Percentiles rank a stretch among this genome's conserved stretches.
Conservation (phyloP, 1,139 yeast genomes). For the Diutina rugosa region DNA sequence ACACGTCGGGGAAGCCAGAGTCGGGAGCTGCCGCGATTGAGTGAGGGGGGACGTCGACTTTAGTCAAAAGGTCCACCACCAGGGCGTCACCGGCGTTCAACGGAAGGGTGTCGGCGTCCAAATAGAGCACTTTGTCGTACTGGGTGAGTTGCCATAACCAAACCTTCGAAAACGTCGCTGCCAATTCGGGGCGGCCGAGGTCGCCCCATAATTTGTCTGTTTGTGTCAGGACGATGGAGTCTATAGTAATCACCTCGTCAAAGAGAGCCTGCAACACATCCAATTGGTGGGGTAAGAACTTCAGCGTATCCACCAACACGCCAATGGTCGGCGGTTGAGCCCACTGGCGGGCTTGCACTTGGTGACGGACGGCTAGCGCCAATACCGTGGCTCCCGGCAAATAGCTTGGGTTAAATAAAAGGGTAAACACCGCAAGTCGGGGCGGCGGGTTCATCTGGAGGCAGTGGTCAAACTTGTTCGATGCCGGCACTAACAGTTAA, state of each 20-base stretch:
- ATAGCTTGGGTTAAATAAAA: slow-evolving; percentile 53
- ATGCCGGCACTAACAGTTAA: background rate
- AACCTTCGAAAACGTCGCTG: slow-evolving; percentile 59
- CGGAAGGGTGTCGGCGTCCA: slow-evolving; percentile 79
- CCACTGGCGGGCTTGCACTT: background rate
- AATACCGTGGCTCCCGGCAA: slow-evolving; percentile 68
- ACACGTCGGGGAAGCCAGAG: slow-evolving; percentile 91
- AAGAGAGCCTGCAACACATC: slow-evolving; percentile 14
- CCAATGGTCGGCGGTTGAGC: slow-evolving; percentile 13
- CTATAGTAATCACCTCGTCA: slow-evolving; percentile 17
- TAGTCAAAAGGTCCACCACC: slow-evolving; percentile 15
- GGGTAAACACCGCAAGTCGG: slow-evolving; percentile 18
- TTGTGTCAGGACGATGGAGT: slow-evolving; percentile 15
- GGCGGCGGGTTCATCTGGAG: background rate
- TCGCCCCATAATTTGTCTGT: slow-evolving; percentile 12
- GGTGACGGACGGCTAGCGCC: slow-evolving; percentile 22
- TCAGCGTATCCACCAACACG: slow-evolving; percentile 21
- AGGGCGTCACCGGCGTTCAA: slow-evolving; percentile 24
- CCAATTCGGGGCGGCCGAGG: slow-evolving; percentile 64
- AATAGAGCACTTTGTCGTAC: slow-evolving; percentile 52
- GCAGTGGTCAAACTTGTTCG: background rate
- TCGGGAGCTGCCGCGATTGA: slow-evolving; percentile 75
- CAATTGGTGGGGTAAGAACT: slow-evolving; percentile 17
- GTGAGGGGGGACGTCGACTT: slow-evolving; percentile 18
- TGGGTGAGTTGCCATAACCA: slow-evolving; percentile 54